Conservation (phyloP, 306 rosid species). For the Heteromeles arbutifolia region DNA sequence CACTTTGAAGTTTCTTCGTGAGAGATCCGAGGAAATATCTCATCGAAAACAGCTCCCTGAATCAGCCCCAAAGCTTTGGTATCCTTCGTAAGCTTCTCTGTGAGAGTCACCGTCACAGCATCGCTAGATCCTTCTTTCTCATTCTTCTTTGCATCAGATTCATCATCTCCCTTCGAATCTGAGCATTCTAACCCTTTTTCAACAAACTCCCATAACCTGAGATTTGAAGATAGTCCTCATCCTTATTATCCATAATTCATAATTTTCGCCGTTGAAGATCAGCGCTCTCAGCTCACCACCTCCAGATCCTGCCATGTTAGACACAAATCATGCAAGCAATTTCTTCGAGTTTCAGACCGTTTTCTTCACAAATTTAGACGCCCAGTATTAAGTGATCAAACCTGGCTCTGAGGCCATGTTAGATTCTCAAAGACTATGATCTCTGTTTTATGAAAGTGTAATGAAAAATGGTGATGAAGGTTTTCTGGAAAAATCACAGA, state of each 20-base stretch:
- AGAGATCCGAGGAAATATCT: neutral
- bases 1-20: neutral
- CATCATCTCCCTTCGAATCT: neutral
- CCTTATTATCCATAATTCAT: too few relatives aligned
- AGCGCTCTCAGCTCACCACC: neutral
- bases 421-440: too few relatives aligned
- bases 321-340: too few relatives aligned
- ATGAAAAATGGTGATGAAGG: too few relatives aligned
- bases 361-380: neutral
- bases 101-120: neutral
- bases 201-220: neutral
- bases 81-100: too few relatives aligned
- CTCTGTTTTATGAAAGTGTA: too few relatives aligned
- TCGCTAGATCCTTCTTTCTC: neutral
- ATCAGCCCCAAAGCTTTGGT: neutral
- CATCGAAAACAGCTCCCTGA: neutral
- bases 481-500: too few relatives aligned
- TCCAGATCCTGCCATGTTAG: neutral
- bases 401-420: neutral
- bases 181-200: neutral
- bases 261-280: too few relatives aligned
- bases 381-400: neutral
- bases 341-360: too few relatives aligned
- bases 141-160: neutral
- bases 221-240: too few relatives aligned